Base-by-base conservation (phyloP, 73 alveolate species). In the Tetrahymena thermophila region DNA sequence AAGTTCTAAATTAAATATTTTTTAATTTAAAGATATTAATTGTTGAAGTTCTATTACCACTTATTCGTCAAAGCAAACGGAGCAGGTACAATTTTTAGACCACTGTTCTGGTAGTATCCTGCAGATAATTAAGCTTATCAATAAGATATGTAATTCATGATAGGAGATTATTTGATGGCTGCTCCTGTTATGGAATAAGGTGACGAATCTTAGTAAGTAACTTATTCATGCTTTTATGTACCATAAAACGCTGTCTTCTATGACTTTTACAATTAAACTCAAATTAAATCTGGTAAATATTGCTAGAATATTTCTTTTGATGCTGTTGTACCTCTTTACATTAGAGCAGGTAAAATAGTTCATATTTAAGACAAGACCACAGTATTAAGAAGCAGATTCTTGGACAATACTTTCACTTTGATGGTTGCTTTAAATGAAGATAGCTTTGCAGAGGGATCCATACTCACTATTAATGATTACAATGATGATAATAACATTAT, bases 11-110 rank as follows among this genome's bases (percentile, higher is more conserved):
- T 7, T 56, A 21, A 56, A 0, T 56, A 21, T 10, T 25, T 56
- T 4, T 56, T 23, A 56, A 23, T 56, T 56, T 71, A 71, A 97
- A 96, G 99, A 96, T 99, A 99, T 96, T 56, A 98, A 85, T 95
- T 98, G 85, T 96, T 98, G 94, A 97, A 98, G 96, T 99, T 98
- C 96, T 97, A 97, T 94, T 99, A 71, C 31, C 89, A 71, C 31
- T 25, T 71, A 3, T 71, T 71, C 31, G 89, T 71, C 11, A 71
- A 25, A n/a, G 89, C 40, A 3, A 71, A 71, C 31, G 89, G 89
- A 19, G 4, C 35, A n/a, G 89, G 89, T 19, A 71, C 89, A 4
- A n/a, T 71, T 23, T 71, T 71, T n/a, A 71, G 89, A 31, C 89
- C 89, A 23, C 11, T 71, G 17, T 71, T 71, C 11, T 71, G 89